Base-by-base conservation (phyloP, 106 monocot genomes). In the Acorus gramineus region DNA sequence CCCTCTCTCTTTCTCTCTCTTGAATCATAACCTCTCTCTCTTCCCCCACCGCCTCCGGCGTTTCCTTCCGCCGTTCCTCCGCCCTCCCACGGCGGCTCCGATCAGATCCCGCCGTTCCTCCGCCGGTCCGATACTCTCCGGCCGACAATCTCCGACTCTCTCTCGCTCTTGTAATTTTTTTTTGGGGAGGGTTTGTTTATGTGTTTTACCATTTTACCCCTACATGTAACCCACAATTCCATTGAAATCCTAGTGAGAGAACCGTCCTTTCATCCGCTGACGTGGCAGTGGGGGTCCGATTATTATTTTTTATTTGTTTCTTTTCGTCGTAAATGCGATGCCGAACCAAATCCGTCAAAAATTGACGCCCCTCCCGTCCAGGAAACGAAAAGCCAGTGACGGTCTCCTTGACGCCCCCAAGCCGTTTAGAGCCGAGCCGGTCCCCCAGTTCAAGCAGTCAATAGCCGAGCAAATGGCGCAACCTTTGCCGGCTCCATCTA, bases 371-470 rank as follows among this genome's bases (percentile, higher is more conserved):
- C 48, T 49, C 50, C 57, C 70, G 42, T 69, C 74, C 14, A 67
- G 78, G 66, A 86, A 86, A 71, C 78, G 90, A 11, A 91, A 91
- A 71, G 90, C 83, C 52, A 56, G 78, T 3, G 72, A 76, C 47
- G 50, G 66, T 10, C 60, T n/a, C 53, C 14, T 50, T 4, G 73
- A 11, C 50, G 57, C 63, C 50, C 59, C 55, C 54, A 70, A 66
- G 46, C 47, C 67, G 42, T 52, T 53, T 11, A 42, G 11, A 57
- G 11, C 51, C 45, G 54, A 61, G 14, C 67, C 78, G 67, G n/a
- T 28, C 42, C 47, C 67, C 62, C n/a, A 52, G 56, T 55, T 52
- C 42, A 47, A 61, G 8, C 42, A 53, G 42, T 59, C 71, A 70
- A 56, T 13, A 44, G 46, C 67, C 7, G 53, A 63, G 28, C 0